Evolutionary conservation across 75 land plant genomes (phyloP), one percentile per base, ranked within the genome.

Genomic region (Pinus taeda): DNA sequence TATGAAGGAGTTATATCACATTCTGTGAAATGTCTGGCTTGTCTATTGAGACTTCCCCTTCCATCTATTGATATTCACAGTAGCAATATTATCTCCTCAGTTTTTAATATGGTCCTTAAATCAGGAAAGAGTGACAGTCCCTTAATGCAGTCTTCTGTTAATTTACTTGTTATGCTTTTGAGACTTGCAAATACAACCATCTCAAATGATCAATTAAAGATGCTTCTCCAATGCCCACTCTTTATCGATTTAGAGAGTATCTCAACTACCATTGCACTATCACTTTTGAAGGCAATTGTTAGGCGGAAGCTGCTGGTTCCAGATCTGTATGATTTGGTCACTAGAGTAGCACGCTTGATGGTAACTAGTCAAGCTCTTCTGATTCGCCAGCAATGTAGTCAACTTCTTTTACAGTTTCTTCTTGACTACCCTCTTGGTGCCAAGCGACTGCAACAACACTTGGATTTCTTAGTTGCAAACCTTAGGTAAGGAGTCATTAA

Each of bases 371-470:
- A 94, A 70, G 62, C 59, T 6, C 84, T 86, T 71, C 77, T 83
- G 4, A 87, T 94, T 73, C 89, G 92, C 49, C 90, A 89, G 77
- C 84, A 83, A 57, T 89, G 92, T 79, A 88, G 99, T 73, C 82
- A 92, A 60, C 85, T 97, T 58, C 74, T 94, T 5, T 79, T 97
- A 78, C 90, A 87, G 77, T 97, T 97, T 82, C 80, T 97, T 45
- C 86, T 94, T 33, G 92, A 94, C 81, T 97, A 97, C 80, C 90
- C 80, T 49, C 91, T 97, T 79, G 89, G 90, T 66, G 75, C 81
- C 0, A 91, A 90, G 79, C 92, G 93, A 2, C 78, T 94, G 79
- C 98, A 94, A 67, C 98, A 94, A 78, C 99, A 94, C 83, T 58
- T 97, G 29, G 91, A 97, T 81, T 94, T 91, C 57, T 80, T 97